Conservation (phyloP, 2,329 filamentous ascomycete species). For the Botrytis cinerea region DNA sequence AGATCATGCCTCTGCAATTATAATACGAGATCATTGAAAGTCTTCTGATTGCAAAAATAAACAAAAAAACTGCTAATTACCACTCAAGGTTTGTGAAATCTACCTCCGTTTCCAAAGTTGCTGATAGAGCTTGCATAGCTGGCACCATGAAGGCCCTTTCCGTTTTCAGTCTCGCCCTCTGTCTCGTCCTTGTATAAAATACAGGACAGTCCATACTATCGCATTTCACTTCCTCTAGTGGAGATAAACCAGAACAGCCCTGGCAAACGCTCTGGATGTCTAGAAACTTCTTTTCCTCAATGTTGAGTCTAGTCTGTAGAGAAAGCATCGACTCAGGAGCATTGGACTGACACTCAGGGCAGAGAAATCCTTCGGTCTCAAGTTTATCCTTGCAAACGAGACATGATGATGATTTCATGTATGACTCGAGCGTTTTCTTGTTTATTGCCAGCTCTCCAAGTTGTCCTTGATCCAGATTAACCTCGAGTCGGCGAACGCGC, state of each 20-base stretch:
- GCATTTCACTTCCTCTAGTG: slow-evolving; percentile 77
- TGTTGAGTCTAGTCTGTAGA: slow-evolving; percentile 62
- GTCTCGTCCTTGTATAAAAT: slow-evolving; percentile 76
- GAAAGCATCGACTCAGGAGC: slow-evolving; percentile 62
- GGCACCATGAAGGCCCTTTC: slow-evolving; percentile 45
- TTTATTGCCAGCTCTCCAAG: slow-evolving; percentile 44
- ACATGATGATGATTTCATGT: slow-evolving; percentile 80
- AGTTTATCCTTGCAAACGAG: slow-evolving; percentile 64
- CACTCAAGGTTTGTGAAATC: slow-evolving; percentile 37
- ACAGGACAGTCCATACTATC: slow-evolving; percentile 92
- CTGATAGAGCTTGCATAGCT: slow-evolving; percentile 47
- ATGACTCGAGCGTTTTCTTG: slow-evolving; percentile 84
- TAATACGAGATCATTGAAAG: background rate
- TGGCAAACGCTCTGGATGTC: slow-evolving; percentile 74
- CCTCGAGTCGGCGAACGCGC: slow-evolving; percentile 59
- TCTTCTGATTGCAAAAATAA: background rate
- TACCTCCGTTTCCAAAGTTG: slow-evolving; percentile 25
- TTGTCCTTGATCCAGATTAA: slow-evolving; percentile 37
- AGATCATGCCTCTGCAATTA: background rate
- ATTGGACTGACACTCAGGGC: slow-evolving; percentile 56
- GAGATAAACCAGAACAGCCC: slow-evolving; percentile 73
- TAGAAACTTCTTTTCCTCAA: slow-evolving; percentile 62
- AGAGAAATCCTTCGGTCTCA: slow-evolving; percentile 54
- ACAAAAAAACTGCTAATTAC: slow-evolving; percentile 27
- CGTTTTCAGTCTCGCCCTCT: slow-evolving; percentile 50